phyloP scores from a whole-genome alignment of 2,329 filamentous ascomycete genomes.

The Alternaria sp. region DNA sequence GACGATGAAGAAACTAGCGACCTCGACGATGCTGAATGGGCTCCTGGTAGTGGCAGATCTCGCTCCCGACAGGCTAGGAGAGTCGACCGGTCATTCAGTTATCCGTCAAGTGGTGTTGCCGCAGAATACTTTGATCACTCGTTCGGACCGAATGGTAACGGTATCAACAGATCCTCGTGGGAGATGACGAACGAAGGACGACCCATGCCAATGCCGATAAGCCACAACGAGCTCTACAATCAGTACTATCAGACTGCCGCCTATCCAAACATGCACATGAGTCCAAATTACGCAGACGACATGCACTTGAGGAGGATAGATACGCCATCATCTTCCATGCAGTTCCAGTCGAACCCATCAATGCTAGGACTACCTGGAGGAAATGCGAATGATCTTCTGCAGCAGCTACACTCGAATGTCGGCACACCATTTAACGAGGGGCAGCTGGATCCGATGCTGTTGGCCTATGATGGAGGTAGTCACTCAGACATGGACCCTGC shows the following conservation, averaged over 20 bases:
- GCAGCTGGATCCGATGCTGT: conserved; percentile 55
- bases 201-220: conserved; percentile 58
- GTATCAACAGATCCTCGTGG: conserved; percentile 60
- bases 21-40: conserved; percentile 54
- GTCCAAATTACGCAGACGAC: conserved; percentile 41
- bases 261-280: conserved; percentile 51
- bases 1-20: conserved; percentile 55
- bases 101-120: conserved; percentile 35
- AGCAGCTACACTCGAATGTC: conserved; percentile 41
- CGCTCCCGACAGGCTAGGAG: conserved; percentile 36
- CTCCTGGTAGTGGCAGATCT: conserved; percentile 37
- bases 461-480: conserved; percentile 45
- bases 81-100: conserved; percentile 38
- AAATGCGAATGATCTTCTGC: conserved; percentile 50
- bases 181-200: conserved; percentile 62
- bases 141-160: conserved; percentile 40
- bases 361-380: conserved; percentile 53
- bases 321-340: conserved; percentile 36
- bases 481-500: conserved; percentile 31
- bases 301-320: conserved; percentile 56
- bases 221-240: conserved; percentile 55
- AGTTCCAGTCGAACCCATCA: conserved; percentile 44
- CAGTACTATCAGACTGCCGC: conserved; percentile 63
- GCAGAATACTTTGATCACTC: conserved; percentile 40
- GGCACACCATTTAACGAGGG: conserved; percentile 47